Evolutionary conservation across 257 asterid species (phyloP).

Genomic region (Solanum clarkiae): DNA sequence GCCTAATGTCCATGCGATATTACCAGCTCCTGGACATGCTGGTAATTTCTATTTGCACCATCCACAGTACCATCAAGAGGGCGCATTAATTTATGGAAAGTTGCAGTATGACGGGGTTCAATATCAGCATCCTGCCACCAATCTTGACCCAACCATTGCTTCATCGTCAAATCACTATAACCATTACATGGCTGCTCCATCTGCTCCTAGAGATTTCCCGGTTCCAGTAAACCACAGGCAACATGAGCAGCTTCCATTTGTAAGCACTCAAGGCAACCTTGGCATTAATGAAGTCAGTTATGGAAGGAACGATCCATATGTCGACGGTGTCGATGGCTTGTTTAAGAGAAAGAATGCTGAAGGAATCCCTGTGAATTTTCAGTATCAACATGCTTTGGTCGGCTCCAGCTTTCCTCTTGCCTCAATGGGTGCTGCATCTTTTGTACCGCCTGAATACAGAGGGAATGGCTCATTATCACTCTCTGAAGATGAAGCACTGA

Average conservation of each 20-base stretch:
- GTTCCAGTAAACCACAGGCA: slow-evolving; percentile 46
- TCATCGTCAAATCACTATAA: slow-evolving; percentile 44
- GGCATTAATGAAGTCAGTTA: slow-evolving; percentile 24
- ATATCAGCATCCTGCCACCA: slow-evolving; percentile 41
- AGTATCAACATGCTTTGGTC: slow-evolving; percentile 23
- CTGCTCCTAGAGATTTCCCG: slow-evolving; percentile 46
- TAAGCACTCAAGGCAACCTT: slow-evolving; percentile 12
- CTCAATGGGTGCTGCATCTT: slow-evolving; percentile 20
- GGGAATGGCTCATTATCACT: slow-evolving; percentile 24
- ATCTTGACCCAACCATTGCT: slow-evolving; percentile 28
- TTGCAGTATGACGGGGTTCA: slow-evolving; percentile 29
- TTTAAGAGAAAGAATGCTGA: slow-evolving; percentile 60
- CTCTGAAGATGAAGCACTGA: slow-evolving; percentile 17
- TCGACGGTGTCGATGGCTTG: slow-evolving; percentile 31
- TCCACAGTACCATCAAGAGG: slow-evolving; percentile 47
- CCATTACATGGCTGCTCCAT: slow-evolving; percentile 47
- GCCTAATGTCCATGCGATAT: slow-evolving; percentile 25
- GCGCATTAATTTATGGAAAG: slow-evolving; percentile 38
- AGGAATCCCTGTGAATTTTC: slow-evolving; percentile 25
- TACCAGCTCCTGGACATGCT: slow-evolving; percentile 30
- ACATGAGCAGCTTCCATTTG: slow-evolving; percentile 30
- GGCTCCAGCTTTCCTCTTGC: slow-evolving; percentile 57
- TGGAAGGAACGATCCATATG: slow-evolving; percentile 27
- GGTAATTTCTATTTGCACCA: slow-evolving; percentile 33
- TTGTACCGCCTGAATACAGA: slow-evolving; percentile 20